phyloP scores from a whole-genome alignment of 2,329 filamentous ascomycete genomes.

The Fusarium fujikuroi region DNA sequence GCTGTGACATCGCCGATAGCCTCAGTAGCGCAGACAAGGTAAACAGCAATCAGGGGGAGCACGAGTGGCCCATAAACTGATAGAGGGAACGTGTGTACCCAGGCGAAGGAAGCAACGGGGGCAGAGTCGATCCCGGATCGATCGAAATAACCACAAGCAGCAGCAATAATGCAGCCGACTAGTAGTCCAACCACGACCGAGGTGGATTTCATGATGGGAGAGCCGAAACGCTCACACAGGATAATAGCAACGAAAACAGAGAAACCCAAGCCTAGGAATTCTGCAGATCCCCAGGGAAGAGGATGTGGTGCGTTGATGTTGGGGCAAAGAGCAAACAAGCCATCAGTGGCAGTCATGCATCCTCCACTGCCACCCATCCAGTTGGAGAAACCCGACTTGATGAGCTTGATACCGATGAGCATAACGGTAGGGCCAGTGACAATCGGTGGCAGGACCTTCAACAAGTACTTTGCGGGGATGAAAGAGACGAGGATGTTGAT shows the following conservation, averaged over 20 bases:
- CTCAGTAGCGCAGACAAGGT: slow-evolving; percentile 80
- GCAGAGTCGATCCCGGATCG: slow-evolving; percentile 75
- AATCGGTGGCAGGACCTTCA: slow-evolving; percentile 81
- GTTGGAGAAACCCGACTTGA: slow-evolving; percentile 76
- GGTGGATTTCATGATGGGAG: slow-evolving; percentile 85
- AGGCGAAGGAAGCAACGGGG: slow-evolving; percentile 78
- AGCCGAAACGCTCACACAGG: slow-evolving; percentile 81
- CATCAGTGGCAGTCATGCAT: slow-evolving; percentile 61
- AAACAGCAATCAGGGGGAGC: slow-evolving; percentile 75
- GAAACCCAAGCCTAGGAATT: slow-evolving; percentile 83
- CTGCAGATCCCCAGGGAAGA: slow-evolving; percentile 80
- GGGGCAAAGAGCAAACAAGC: slow-evolving; percentile 73
- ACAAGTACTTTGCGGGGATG: slow-evolving; percentile 73
- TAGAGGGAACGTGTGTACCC: slow-evolving; percentile 81
- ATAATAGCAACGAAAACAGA: slow-evolving; percentile 84
- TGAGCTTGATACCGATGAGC: slow-evolving; percentile 79
- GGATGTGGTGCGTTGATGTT: slow-evolving; percentile 74
- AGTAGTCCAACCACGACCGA: slow-evolving; percentile 80
- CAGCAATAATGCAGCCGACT: slow-evolving; percentile 81
- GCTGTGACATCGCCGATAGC: slow-evolving; percentile 84
- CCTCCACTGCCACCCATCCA: slow-evolving; percentile 80
- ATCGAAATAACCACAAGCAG: slow-evolving; percentile 81
- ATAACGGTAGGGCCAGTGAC: slow-evolving; percentile 77
- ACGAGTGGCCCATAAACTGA: slow-evolving; percentile 78
- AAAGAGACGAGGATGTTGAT: slow-evolving; percentile 81